These are phyloP conservation scores for Solanum commersonii DNA, from an alignment of 257 asterid genomes.

Conservation along the genomic window DNA sequence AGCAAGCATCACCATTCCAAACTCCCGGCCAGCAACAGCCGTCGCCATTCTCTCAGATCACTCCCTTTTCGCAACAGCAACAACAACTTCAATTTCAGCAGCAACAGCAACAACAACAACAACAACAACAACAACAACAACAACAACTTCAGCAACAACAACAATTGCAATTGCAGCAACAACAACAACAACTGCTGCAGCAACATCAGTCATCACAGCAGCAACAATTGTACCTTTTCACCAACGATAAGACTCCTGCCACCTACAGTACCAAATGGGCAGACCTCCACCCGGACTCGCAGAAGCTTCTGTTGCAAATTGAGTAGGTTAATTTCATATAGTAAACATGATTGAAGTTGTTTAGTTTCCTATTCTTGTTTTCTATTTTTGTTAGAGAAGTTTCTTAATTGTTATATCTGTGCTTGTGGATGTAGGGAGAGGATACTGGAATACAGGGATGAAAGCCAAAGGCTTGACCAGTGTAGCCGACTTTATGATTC, in stretches of 20 bases:
- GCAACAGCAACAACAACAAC: slow-evolving; percentile 4
- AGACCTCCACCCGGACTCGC: slow-evolving; percentile 94
- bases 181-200: slow-evolving; percentile 23
- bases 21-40: slow-evolving; percentile 19
- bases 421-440: slow-evolving; percentile 50
- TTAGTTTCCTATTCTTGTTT: neutral
- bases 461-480: slow-evolving; percentile 86
- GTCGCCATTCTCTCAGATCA: slow-evolving; percentile 14
- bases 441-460: slow-evolving; percentile 80
- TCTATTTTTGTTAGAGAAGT: neutral
- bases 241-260: slow-evolving; percentile 77
- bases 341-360: neutral
- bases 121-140: slow-evolving; percentile 6
- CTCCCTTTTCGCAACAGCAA: slow-evolving; percentile 14
- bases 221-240: slow-evolving; percentile 59
- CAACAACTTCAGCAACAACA: slow-evolving; percentile 21
- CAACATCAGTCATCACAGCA: slow-evolving; percentile 13
- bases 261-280: slow-evolving; percentile 89
- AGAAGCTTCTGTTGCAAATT: slow-evolving; percentile 67
- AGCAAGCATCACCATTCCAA: slow-evolving; percentile 15
- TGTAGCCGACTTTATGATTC: slow-evolving; percentile 88
- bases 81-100: slow-evolving; percentile 28
- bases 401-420: neutral
- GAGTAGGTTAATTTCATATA: slow-evolving; percentile 35
- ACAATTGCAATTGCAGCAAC: slow-evolving; percentile 26